Evolutionary conservation across 116 monocot genomes (phyloP).

Genomic region (Iris pallida): DNA sequence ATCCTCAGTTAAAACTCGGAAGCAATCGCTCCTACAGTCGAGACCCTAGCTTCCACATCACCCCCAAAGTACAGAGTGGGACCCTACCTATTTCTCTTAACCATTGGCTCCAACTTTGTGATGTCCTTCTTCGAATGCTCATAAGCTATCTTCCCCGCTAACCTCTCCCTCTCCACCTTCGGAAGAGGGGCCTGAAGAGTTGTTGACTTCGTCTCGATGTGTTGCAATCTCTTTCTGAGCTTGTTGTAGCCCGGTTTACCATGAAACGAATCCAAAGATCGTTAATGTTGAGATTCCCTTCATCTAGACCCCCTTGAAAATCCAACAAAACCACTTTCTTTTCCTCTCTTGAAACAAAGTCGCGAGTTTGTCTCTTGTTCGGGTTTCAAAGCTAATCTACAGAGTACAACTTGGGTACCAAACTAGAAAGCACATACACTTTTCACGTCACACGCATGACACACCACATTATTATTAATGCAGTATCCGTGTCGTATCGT

Average conservation of each 20-base stretch:
- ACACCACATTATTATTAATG: no score
- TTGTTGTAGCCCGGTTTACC: slow-evolving; percentile 65
- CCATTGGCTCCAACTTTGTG: slow-evolving; percentile 85
- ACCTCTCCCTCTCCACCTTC: slow-evolving; percentile 61
- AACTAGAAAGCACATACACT: no score
- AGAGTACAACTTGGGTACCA: no score
- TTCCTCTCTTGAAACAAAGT: slow-evolving; percentile 5
- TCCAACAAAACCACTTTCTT: slow-evolving; percentile 29
- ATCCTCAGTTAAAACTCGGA: slow-evolving; percentile 66
- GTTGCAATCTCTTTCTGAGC: slow-evolving; percentile 63
- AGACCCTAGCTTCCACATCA: slow-evolving; percentile 51
- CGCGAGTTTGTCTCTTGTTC: no score
- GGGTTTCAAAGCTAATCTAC: no score
- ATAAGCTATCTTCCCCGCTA: slow-evolving; percentile 78
- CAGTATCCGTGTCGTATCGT: no score
- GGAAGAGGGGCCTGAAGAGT: slow-evolving; percentile 62
- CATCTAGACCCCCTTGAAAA: slow-evolving; percentile 18
- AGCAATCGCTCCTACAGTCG: slow-evolving; percentile 82
- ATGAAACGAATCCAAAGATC: slow-evolving; percentile 77
- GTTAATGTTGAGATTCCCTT: slow-evolving; percentile 42
- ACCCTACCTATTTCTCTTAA: slow-evolving; percentile 89
- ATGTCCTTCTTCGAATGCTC: slow-evolving; percentile 78
- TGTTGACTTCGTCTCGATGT: slow-evolving; percentile 59
- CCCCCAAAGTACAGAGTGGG: slow-evolving; percentile 78
- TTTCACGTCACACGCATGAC: no score